Percentiles rank a stretch among this genome's conserved stretches.
Evolutionary conservation across 768 basidiomycete genomes (phyloP).

Genomic region (Mrakia blollopis): DNA sequence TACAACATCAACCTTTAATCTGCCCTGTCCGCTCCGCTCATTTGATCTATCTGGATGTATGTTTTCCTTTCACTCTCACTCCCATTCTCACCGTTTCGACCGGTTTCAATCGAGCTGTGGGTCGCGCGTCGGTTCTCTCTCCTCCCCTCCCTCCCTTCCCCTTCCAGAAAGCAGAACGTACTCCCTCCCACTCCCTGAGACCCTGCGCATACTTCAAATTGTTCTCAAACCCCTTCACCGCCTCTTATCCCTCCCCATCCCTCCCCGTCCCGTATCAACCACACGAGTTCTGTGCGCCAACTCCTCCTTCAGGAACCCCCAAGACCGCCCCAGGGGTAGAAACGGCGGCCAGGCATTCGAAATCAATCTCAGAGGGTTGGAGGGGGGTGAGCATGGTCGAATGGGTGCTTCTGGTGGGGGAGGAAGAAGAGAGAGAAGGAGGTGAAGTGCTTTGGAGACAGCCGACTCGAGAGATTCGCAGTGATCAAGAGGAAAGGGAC

Average conservation of each 20-base stretch:
- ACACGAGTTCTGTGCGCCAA: slow-evolving; percentile 27
- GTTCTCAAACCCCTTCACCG: slow-evolving; percentile 34
- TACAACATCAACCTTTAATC: slow-evolving; percentile 33
- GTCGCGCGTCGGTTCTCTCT: too few relatives aligned
- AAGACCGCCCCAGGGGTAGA: slow-evolving; percentile 37
- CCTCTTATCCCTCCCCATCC: slow-evolving; percentile 33
- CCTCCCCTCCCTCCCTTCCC: not conserved
- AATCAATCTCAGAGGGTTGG: not conserved
- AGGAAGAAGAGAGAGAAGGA: not conserved
- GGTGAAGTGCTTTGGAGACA: not conserved
- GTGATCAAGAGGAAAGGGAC: not conserved
- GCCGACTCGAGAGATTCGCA: not conserved
- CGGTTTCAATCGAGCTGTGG: too few relatives aligned
- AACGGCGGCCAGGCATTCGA: slow-evolving; percentile 3
- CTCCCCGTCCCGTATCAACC: slow-evolving; percentile 33
- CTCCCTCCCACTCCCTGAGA: slow-evolving; percentile 33
- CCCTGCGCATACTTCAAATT: slow-evolving; percentile 36
- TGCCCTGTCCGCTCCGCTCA: not conserved
- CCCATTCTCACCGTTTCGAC: too few relatives aligned
- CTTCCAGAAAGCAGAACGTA: too few relatives aligned
- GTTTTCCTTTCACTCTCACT: not conserved
- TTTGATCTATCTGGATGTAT: not conserved
- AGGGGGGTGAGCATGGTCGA: not conserved
- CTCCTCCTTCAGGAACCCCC: slow-evolving; percentile 36
- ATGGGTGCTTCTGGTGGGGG: too few relatives aligned